These are phyloP conservation scores for Syncephalis plumigaleata DNA, from an alignment of 371 early-diverging fungal species.

Conservation along the genomic window DNA sequence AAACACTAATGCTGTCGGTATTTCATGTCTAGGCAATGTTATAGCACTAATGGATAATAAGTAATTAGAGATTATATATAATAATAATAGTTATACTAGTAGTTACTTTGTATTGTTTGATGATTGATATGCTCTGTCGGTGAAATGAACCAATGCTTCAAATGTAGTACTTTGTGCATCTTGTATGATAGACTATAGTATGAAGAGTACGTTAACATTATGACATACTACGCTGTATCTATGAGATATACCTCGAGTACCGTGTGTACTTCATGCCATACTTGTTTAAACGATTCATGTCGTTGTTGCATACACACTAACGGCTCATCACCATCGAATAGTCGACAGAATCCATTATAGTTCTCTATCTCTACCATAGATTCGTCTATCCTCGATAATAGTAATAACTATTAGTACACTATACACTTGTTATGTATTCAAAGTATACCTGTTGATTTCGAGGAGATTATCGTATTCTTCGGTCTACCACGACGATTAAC, in stretches of 20 bases:
- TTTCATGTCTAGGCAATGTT: conserved; percentile 26
- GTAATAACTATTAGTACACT: no score
- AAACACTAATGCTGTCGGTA: conserved; percentile 50
- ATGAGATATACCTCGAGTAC: conserved; percentile 21
- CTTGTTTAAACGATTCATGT: conserved; percentile 14
- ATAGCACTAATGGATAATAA: conserved; percentile 12
- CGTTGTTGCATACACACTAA: conserved; percentile 18
- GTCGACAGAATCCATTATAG: conserved; percentile 18
- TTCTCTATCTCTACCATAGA: no score
- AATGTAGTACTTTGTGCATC: neutral
- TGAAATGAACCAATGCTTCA: neutral
- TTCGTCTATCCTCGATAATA: no score
- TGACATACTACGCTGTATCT: no score
- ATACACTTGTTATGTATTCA: no score
- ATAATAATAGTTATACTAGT: no score
- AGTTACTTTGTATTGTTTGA: neutral
- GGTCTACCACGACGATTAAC: no score
- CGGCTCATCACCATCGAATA: conserved; percentile 23
- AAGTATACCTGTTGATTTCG: no score
- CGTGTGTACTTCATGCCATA: conserved; percentile 17
- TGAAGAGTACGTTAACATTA: neutral
- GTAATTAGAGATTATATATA: no score
- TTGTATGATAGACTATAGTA: neutral
- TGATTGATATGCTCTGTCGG: neutral
- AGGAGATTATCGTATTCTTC: no score